Percentiles rank a stretch among this genome's conserved stretches.
These are phyloP conservation scores for Scalesia atractyloides DNA, from an alignment of 129 eudicot species.

Conservation along the genomic window DNA sequence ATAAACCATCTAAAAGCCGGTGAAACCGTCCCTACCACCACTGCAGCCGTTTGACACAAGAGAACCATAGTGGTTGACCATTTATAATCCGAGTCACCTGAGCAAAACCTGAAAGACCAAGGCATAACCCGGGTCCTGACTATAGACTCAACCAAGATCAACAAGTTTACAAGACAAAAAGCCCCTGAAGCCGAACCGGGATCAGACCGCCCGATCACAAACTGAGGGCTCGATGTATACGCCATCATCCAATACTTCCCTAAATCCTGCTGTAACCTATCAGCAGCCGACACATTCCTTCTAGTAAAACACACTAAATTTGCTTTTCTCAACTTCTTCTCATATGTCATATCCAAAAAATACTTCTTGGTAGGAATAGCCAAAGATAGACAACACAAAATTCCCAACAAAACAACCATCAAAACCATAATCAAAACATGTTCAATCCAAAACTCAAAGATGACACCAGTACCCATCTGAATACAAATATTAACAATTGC, in stretches of 20 bases:
- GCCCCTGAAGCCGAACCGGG: constrained; percentile 66
- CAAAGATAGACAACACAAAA: constrained; percentile 49
- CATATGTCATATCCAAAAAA: constrained; percentile 46
- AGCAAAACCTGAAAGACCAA: constrained; percentile 44
- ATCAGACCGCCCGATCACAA: constrained; percentile 54
- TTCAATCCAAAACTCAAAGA: constrained; percentile 48
- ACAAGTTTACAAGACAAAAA: constrained; percentile 42
- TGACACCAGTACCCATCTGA: constrained; percentile 53
- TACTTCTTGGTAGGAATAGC: constrained; percentile 53
- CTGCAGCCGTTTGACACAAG: constrained; percentile 45
- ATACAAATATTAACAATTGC: constrained; percentile 57
- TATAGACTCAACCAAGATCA: constrained; percentile 41
- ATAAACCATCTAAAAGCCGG: constrained; percentile 66
- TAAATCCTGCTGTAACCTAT: constrained; percentile 37
- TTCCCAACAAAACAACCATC: constrained; percentile 57
- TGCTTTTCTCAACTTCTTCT: constrained; percentile 39
- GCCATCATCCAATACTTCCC: constrained; percentile 67
- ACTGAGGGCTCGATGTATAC: constrained; percentile 54
- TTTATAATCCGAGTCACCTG: constrained; percentile 51
- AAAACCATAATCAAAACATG: constrained; percentile 36
- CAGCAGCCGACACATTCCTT: constrained; percentile 8
- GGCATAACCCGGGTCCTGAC: constrained; percentile 39
- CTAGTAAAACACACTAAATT: constrained; percentile 38
- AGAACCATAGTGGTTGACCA: constrained; percentile 54
- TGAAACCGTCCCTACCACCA: constrained; percentile 52